These are phyloP conservation scores for Penicillium sp. DNA, from an alignment of 2,329 filamentous ascomycete genomes.

Conservation along the genomic window DNA sequence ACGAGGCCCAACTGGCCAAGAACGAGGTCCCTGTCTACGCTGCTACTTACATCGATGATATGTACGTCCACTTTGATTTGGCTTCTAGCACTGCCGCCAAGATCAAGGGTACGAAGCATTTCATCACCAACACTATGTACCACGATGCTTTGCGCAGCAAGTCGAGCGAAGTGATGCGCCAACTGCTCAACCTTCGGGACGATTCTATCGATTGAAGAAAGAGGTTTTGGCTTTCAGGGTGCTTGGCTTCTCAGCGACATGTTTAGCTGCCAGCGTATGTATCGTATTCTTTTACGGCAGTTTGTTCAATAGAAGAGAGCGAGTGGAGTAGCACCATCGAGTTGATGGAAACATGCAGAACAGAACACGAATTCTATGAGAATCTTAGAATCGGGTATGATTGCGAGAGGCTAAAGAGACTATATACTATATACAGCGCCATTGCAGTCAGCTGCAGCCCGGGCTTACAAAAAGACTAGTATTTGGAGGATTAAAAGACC, in stretches of 20 bases:
- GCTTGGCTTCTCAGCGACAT: neutral
- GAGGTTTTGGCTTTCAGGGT: neutral
- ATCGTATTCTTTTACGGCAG: neutral
- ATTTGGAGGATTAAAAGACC: constrained; percentile 32
- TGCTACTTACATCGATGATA: constrained; percentile 82
- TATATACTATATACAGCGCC: constrained; percentile 10
- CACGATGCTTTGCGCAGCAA: constrained; percentile 80
- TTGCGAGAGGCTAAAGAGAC: neutral
- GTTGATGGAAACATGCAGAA: neutral
- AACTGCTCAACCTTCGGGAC: constrained; percentile 79
- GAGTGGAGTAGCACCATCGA: neutral
- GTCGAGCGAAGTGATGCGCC: constrained; percentile 75
- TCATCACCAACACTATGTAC: constrained; percentile 84
- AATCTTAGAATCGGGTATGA: constrained; percentile 10
- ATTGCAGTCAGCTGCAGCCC: neutral
- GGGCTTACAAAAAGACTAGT: neutral
- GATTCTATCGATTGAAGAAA: constrained; percentile 62
- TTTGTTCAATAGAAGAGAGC: neutral
- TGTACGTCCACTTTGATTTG: constrained; percentile 85
- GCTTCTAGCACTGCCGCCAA: constrained; percentile 74
- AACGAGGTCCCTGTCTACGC: constrained; percentile 89
- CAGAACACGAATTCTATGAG: constrained; percentile 6
- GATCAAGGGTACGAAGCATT: constrained; percentile 79
- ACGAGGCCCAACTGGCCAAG: constrained; percentile 71
- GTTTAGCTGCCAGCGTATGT: neutral